phyloP scores from a whole-genome alignment of 164 flowering plant species.

The Magnolia changhungtana region DNA sequence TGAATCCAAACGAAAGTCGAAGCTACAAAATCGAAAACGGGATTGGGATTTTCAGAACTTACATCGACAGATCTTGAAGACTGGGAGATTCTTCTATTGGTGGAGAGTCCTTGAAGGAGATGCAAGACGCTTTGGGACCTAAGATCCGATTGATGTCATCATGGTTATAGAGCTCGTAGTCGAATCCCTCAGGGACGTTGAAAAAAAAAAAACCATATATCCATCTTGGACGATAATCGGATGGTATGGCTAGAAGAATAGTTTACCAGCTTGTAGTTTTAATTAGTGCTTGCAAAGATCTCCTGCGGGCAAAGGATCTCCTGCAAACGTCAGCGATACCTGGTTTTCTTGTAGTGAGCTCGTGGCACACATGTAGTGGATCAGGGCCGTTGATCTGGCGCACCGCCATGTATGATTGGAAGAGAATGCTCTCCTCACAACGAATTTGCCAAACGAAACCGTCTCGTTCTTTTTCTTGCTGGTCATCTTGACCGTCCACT shows the following conservation, averaged over 20 bases:
- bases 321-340: no score
- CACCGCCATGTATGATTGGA: no score
- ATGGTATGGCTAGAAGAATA: constrained; percentile 67
- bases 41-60: not conserved
- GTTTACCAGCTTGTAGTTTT: constrained; percentile 38
- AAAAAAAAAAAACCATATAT: constrained; percentile 62
- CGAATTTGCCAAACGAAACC: no score
- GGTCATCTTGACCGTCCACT: no score
- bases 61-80: constrained; percentile 10
- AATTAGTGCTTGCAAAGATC: no score
- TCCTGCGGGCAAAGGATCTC: no score
- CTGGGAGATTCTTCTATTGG: not conserved
- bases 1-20: not conserved
- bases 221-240: constrained; percentile 85
- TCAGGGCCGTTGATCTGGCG: no score
- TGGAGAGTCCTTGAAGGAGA: constrained; percentile 72
- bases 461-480: no score
- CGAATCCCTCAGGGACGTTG: constrained; percentile 53
- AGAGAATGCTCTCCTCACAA: no score
- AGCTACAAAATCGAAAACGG: not conserved
- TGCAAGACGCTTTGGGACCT: constrained; percentile 73
- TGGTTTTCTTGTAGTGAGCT: no score
- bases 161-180: constrained; percentile 73
- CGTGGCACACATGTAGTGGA: no score
- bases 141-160: constrained; percentile 64